These are phyloP conservation scores for Sinapis alba DNA, from an alignment of 441 rosid genomes.

Conservation along the genomic window DNA sequence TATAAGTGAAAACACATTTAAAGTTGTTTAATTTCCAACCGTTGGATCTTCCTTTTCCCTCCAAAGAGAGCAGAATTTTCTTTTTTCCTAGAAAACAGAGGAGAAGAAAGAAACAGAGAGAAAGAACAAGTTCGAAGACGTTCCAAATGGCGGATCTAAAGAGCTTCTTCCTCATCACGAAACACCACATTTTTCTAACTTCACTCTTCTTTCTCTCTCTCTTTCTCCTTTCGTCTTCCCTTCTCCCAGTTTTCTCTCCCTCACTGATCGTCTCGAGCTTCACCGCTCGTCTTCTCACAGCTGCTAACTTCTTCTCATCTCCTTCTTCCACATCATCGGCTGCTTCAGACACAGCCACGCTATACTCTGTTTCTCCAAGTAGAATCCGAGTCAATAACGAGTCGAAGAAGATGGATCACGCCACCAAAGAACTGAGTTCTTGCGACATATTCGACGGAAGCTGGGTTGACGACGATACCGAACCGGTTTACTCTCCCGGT, in stretches of 20 bases:
- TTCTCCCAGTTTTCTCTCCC: conserved; percentile 38
- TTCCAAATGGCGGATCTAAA: no score
- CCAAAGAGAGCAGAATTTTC: conserved; percentile 4
- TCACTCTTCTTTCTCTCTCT: conserved; percentile 24
- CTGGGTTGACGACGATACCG: conserved; percentile 49
- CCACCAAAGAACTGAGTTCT: conserved; percentile 44
- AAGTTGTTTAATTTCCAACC: conserved; percentile 7
- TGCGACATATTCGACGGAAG: conserved; percentile 56
- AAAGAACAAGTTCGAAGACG: no score
- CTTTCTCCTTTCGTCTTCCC: conserved; percentile 46
- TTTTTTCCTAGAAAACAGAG: conserved; percentile 2
- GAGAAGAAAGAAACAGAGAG: background rate
- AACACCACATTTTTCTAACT: conserved; percentile 21
- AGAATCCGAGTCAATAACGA: conserved; percentile 39
- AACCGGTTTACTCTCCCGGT: conserved; percentile 46
- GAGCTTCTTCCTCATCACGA: conserved; percentile 15
- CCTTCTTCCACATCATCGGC: conserved; percentile 38
- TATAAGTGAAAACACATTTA: background rate
- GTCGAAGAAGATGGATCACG: conserved; percentile 10
- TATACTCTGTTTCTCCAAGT: conserved; percentile 46
- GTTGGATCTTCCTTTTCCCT: conserved; percentile 23
- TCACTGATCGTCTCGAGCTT: conserved; percentile 37
- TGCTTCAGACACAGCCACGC: conserved; percentile 44
- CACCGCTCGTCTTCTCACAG: conserved; percentile 49
- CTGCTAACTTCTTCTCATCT: conserved; percentile 48